A percentile compares a stretch with the other conserved stretches of the same genome.
These are phyloP conservation scores for Lipomyces sp. DNA, from an alignment of 805 yeast genomes.

Conservation along the genomic window DNA sequence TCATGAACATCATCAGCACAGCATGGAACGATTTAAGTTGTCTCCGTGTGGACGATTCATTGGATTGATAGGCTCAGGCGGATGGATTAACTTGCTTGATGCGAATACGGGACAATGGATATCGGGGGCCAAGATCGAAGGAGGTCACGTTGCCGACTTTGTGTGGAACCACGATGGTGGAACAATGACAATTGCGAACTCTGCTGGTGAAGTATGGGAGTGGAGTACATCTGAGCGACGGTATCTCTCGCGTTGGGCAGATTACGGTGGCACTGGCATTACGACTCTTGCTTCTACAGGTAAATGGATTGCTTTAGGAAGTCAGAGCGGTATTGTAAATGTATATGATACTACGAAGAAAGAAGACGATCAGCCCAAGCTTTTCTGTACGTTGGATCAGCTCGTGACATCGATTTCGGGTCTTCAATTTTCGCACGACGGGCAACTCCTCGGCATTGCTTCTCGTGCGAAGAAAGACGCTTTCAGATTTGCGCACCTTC, in stretches of 20 bases:
- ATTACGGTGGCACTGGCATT: slow-evolving; percentile 82
- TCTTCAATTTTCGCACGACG: slow-evolving; percentile 78
- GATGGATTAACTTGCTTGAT: slow-evolving; percentile 85
- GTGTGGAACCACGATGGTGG: slow-evolving; percentile 60
- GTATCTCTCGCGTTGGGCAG: slow-evolving; percentile 75
- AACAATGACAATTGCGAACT: slow-evolving; percentile 64
- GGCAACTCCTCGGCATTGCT: slow-evolving; percentile 84
- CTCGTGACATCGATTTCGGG: slow-evolving; percentile 79
- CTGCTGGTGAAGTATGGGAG: slow-evolving; percentile 89
- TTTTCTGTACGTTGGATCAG: slow-evolving; percentile 72
- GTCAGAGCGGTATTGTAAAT: slow-evolving; percentile 85
- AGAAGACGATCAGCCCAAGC: slow-evolving; percentile 50
- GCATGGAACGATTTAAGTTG: slow-evolving; percentile 80
- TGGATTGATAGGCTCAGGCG: slow-evolving; percentile 81
- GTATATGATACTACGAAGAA: slow-evolving; percentile 62
- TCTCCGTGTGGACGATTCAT: slow-evolving; percentile 74
- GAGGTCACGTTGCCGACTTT: slow-evolving; percentile 79
- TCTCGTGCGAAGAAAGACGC: slow-evolving; percentile 87
- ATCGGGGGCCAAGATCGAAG: slow-evolving; percentile 81
- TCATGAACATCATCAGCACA: slow-evolving; percentile 79
- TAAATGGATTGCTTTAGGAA: slow-evolving; percentile 88
- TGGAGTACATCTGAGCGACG: slow-evolving; percentile 60
- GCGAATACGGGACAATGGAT: slow-evolving; percentile 85
- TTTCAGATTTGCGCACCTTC: slow-evolving; percentile 81
- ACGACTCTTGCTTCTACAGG: slow-evolving; percentile 71